A percentile compares a stretch with the other conserved stretches of the same genome.
phyloP scores from a whole-genome alignment of 1,284 basidiomycete genomes.

The Bjerkandera adusta region DNA sequence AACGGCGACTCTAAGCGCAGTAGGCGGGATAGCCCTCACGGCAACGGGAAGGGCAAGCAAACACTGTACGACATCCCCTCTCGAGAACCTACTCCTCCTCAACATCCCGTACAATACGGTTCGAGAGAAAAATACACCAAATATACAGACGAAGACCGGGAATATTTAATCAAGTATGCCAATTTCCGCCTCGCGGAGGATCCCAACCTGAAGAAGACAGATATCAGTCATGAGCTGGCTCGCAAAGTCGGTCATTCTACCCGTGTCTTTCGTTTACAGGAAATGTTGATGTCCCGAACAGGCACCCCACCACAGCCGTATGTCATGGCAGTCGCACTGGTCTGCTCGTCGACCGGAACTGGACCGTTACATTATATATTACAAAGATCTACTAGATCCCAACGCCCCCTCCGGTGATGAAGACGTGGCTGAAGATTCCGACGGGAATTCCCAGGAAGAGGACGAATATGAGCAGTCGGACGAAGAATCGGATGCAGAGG shows the following conservation, averaged over 20 bases:
- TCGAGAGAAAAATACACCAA: conserved; percentile 33
- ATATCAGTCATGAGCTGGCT: conserved; percentile 52
- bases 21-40: not conserved
- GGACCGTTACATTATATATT: too few species aligned
- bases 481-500: conserved; percentile 18
- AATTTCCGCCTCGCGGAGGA: conserved; percentile 55
- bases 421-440: conserved; percentile 26
- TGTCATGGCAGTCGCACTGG: conserved; percentile 65
- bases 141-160: conserved; percentile 62
- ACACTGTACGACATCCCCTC: conserved; percentile 38
- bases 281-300: conserved; percentile 24
- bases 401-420: too few species aligned
- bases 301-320: conserved; percentile 57
- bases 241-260: conserved; percentile 45
- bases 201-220: conserved; percentile 45
- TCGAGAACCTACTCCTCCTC: conserved; percentile 65
- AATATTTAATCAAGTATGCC: conserved; percentile 63
- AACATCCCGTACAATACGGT: conserved; percentile 37
- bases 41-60: conserved; percentile 1
- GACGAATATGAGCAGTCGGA: not conserved
- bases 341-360: too few species aligned
- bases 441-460: conserved; percentile 27
- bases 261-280: not conserved
- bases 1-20: not conserved
- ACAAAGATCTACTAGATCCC: too few species aligned